Evolutionary conservation across 306 rosid species (phyloP).

Genomic region (Quercus cerris): DNA sequence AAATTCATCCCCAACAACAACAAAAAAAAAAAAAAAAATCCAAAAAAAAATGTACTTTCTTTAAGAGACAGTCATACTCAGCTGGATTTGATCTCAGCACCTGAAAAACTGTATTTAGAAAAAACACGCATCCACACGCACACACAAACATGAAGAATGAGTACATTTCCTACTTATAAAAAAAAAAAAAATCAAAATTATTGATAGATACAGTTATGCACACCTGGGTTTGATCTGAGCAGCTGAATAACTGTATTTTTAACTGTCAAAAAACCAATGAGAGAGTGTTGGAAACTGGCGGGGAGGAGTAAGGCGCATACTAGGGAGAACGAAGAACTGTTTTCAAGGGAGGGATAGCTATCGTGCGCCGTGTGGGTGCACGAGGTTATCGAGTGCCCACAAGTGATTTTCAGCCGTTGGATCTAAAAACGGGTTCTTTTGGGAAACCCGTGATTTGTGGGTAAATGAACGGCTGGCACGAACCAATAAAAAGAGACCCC

Average conservation of each 20-base stretch:
- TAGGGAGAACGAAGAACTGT: conserved; percentile 41
- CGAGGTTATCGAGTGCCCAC: conserved; percentile 37
- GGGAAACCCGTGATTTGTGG: neutral
- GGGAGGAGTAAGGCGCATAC: conserved; percentile 63
- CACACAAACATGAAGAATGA: too few species aligned
- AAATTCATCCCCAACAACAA: neutral
- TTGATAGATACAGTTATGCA: neutral
- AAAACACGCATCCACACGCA: too few species aligned
- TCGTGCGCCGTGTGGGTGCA: conserved; percentile 44
- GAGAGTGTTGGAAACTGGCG: conserved; percentile 41
- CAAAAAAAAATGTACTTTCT: neutral
- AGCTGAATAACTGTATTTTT: neutral
- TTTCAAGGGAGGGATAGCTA: conserved; percentile 16
- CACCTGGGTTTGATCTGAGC: conserved; percentile 28
- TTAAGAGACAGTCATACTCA: neutral
- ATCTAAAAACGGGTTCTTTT: neutral
- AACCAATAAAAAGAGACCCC: too few species aligned
- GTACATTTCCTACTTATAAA: too few species aligned
- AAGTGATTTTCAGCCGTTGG: conserved; percentile 21
- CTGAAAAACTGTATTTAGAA: neutral
- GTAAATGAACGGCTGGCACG: too few species aligned
- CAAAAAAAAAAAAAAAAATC: neutral
- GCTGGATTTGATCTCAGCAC: conserved; percentile 19
- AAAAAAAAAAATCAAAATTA: neutral
- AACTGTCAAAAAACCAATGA: conserved; percentile 31